A percentile compares a stretch with the other conserved stretches of the same genome.
phyloP scores from a whole-genome alignment of 257 asterid species.

The Salvia rosmarinus region DNA sequence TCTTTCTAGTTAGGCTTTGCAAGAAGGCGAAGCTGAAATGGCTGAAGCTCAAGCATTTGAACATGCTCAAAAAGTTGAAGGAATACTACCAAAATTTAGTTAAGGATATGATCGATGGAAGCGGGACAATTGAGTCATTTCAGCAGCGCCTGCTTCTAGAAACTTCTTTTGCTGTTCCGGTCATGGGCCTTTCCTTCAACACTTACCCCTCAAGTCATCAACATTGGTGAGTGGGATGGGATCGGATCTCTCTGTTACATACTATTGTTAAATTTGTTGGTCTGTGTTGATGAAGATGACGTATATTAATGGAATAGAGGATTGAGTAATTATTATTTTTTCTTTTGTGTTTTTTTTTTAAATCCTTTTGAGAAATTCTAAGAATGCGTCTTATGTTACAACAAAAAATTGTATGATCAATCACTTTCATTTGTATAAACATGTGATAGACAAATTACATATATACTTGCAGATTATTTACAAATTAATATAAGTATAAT shows the following conservation, averaged over 20 bases:
- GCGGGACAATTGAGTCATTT: slow-evolving; percentile 50
- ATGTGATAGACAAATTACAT: neutral
- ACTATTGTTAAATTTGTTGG: neutral
- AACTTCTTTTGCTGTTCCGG: slow-evolving; percentile 74
- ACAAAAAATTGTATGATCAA: neutral
- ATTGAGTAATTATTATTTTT: neutral
- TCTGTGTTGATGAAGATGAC: too few species aligned
- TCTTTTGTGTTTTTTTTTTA: neutral
- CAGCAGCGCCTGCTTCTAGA: slow-evolving; percentile 68
- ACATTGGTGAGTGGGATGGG: neutral
- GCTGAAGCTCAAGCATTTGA: slow-evolving; percentile 43
- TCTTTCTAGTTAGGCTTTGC: slow-evolving; percentile 46
- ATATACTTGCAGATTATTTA: neutral
- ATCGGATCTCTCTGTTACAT: neutral
- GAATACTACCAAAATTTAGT: slow-evolving; percentile 41
- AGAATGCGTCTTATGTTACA: neutral
- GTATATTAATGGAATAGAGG: neutral
- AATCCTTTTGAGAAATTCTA: neutral
- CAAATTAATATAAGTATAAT: neutral
- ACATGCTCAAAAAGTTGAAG: slow-evolving; percentile 56
- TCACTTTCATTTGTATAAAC: neutral
- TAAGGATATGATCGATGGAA: slow-evolving; percentile 52
- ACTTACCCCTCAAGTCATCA: slow-evolving; percentile 21
- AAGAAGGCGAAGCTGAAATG: slow-evolving; percentile 52
- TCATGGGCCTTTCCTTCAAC: slow-evolving; percentile 62